These are phyloP conservation scores for Xylaria sp. DNA, from an alignment of 2,329 filamentous ascomycete genomes.

Conservation along the genomic window DNA sequence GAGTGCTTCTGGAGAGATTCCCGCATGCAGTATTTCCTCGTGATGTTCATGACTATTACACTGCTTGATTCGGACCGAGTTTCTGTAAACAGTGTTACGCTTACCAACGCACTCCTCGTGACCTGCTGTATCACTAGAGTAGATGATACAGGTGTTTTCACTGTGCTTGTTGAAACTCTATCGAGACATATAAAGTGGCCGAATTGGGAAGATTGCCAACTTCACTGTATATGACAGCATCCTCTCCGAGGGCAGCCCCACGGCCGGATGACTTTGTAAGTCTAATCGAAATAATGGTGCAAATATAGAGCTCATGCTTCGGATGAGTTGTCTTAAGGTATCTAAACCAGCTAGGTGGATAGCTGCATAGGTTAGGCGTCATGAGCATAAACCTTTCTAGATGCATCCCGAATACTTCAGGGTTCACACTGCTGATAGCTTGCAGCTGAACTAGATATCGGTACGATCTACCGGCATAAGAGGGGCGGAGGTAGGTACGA, in stretches of 20 bases:
- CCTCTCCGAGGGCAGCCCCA: too few relatives aligned
- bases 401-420: not conserved
- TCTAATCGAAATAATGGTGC: too few relatives aligned
- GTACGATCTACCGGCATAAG: not conserved
- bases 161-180: not conserved
- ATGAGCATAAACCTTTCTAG: not conserved
- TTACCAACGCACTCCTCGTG: slow-evolving; percentile 8
- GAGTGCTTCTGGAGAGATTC: not conserved
- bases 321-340: too few relatives aligned
- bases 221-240: too few relatives aligned
- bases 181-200: slow-evolving; percentile 1
- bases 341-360: too few relatives aligned
- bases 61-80: slow-evolving; percentile 23
- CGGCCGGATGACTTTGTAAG: too few relatives aligned
- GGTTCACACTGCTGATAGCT: not conserved
- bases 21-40: not conserved
- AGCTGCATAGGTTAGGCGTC: not conserved
- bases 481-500: not conserved
- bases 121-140: slow-evolving; percentile 2
- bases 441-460: not conserved
- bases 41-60: not conserved
- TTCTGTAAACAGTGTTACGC: not conserved
- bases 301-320: too few relatives aligned
- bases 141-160: slow-evolving; percentile 5
- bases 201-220: not conserved